These are phyloP conservation scores for Periconia digitata DNA, from an alignment of 2,329 filamentous ascomycete genomes.

Conservation along the genomic window DNA sequence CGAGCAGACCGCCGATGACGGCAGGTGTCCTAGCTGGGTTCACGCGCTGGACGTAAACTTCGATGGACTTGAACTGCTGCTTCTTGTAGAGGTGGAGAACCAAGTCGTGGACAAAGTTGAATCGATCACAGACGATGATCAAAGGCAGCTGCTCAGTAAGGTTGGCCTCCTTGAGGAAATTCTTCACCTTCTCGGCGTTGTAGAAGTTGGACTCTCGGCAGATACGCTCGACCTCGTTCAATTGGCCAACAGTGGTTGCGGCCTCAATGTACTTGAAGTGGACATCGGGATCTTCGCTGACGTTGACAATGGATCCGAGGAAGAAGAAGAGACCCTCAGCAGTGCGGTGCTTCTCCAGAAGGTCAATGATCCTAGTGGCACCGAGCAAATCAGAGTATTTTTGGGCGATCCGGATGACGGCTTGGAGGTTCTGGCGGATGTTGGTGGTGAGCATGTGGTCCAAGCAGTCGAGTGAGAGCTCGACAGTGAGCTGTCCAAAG, in stretches of 20 bases:
- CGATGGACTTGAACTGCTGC: slow-evolving; percentile 98
- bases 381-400: slow-evolving; percentile 97
- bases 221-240: slow-evolving; percentile 95
- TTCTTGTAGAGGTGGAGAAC: slow-evolving; percentile 98
- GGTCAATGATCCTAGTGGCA: slow-evolving; percentile 81
- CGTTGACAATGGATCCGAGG: slow-evolving; percentile 94
- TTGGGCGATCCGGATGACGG: slow-evolving; percentile 92
- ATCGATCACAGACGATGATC: slow-evolving; percentile 98
- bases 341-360: slow-evolving; percentile 97
- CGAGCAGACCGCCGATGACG: slow-evolving; percentile 88
- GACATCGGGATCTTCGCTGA: slow-evolving; percentile 92
- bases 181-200: slow-evolving; percentile 87
- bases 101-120: slow-evolving; percentile 97
- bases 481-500: slow-evolving; percentile 92
- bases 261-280: slow-evolving; percentile 99
- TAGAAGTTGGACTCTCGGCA: slow-evolving; percentile 77
- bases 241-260: slow-evolving; percentile 88
- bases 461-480: slow-evolving; percentile 90
- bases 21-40: slow-evolving; percentile 89
- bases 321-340: slow-evolving; percentile 98
- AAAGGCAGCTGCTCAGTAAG: slow-evolving; percentile 90
- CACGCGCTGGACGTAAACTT: slow-evolving; percentile 95
- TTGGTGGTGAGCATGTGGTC: slow-evolving; percentile 96
- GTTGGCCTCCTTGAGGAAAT: slow-evolving; percentile 96
- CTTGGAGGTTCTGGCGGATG: slow-evolving; percentile 94